Conservation (phyloP, 371 early-diverging fungal species). For the Mucor sp. region DNA sequence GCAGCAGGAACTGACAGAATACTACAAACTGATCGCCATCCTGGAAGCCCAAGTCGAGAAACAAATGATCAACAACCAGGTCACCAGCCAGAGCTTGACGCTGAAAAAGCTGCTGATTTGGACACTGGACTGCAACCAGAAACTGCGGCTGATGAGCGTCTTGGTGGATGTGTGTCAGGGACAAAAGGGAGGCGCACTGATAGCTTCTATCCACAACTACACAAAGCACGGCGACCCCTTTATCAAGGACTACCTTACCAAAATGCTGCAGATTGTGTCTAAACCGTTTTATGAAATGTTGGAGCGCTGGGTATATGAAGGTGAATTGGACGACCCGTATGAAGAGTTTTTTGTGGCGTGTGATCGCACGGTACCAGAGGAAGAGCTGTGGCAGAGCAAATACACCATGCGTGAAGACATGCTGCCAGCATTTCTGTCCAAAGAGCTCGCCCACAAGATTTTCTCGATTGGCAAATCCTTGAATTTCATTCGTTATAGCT, state of each 20-base stretch:
- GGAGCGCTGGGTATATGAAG: constrained; percentile 93
- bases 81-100: constrained; percentile 61
- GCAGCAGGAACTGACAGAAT: constrained; percentile 75
- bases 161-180: constrained; percentile 64
- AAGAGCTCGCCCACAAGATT: constrained; percentile 85
- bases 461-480: constrained; percentile 92
- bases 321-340: constrained; percentile 93
- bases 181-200: constrained; percentile 79
- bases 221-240: constrained; percentile 91
- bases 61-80: constrained; percentile 12
- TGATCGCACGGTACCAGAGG: constrained; percentile 56
- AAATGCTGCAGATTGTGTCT: constrained; percentile 80
- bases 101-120: constrained; percentile 87
- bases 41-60: constrained; percentile 80
- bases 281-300: constrained; percentile 90
- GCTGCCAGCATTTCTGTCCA: constrained; percentile 83
- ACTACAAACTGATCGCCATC: constrained; percentile 83
- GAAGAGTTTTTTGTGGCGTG: constrained; percentile 88
- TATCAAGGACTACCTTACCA: constrained; percentile 74
- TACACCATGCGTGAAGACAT: constrained; percentile 76
- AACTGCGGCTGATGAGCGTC: constrained; percentile 71
- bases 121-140: constrained; percentile 79
- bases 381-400: constrained; percentile 81
- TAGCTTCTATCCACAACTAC: constrained; percentile 79
- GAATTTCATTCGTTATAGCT: constrained; percentile 88